Evolutionary conservation across 202 grass and related monocot species (phyloP).

Genomic region (Hordeum pubiflorum): DNA sequence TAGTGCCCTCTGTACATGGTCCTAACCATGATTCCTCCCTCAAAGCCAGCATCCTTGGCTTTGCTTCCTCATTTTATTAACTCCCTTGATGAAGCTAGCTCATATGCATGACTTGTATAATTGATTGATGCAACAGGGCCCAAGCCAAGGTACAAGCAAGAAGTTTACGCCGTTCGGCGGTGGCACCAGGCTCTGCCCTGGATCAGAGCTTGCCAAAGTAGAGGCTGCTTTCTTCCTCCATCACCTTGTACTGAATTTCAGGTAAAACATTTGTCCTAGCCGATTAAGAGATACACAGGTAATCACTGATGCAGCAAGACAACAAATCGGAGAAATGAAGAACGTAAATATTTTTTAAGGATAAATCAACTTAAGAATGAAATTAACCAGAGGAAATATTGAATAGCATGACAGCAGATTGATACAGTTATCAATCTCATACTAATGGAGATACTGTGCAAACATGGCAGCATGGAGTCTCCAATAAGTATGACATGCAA

Average conservation of each 20-base stretch:
- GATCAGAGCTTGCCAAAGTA: conserved; percentile 83
- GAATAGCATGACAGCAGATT: background rate
- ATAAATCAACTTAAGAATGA: background rate
- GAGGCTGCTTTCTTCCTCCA: conserved; percentile 91
- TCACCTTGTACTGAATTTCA: conserved; percentile 81
- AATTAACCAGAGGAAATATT: background rate
- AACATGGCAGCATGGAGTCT: conserved; percentile 29
- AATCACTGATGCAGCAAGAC: background rate
- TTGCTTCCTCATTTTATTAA: conserved; percentile 15
- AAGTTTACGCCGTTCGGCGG: conserved; percentile 78
- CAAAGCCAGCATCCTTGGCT: conserved; percentile 42
- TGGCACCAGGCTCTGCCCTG: conserved; percentile 73
- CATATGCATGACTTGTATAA: conserved; percentile 20
- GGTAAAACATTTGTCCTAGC: conserved; percentile 37
- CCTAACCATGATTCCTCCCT: conserved; percentile 42
- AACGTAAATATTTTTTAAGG: background rate
- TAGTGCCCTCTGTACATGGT: conserved; percentile 35
- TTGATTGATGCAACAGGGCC: conserved; percentile 45
- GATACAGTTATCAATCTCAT: background rate
- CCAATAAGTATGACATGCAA: conserved; percentile 22
- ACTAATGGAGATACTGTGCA: conserved; percentile 10
- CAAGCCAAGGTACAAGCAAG: conserved; percentile 59
- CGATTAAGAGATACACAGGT: background rate
- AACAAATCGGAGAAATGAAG: background rate
- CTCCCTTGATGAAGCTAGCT: conserved; percentile 10